Evolutionary conservation across 2,329 filamentous ascomycete species (phyloP).

Genomic region (Bretziella fagacearum): DNA sequence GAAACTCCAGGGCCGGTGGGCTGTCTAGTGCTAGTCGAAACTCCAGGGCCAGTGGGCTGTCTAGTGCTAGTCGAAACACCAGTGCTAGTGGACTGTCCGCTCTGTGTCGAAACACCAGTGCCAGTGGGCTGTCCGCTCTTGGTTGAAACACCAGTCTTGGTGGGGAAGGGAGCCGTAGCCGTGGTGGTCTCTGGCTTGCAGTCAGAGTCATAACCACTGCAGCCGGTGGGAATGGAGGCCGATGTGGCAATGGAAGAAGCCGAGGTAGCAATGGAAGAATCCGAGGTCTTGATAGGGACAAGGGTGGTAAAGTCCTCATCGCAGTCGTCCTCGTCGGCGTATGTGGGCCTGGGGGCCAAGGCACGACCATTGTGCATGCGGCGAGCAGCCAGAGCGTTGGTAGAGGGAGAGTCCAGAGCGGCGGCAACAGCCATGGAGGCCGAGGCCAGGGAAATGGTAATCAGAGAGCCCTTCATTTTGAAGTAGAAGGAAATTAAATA

Average conservation of each 20-base stretch:
- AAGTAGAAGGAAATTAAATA: background rate
- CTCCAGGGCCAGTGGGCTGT: background rate
- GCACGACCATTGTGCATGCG: background rate
- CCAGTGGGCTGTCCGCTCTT: background rate
- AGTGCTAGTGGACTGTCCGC: background rate
- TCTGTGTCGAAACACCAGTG: background rate
- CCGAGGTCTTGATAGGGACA: background rate
- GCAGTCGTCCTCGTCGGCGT: background rate
- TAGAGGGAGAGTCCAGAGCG: conserved; percentile 5
- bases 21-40: background rate
- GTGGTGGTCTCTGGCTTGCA: conserved; percentile 1
- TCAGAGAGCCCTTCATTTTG: conserved; percentile 14
- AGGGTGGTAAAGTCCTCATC: conserved; percentile 1
- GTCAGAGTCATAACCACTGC: no score
- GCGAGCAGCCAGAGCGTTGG: conserved; percentile 7
- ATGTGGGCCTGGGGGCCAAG: background rate
- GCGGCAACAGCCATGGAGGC: conserved; percentile 13
- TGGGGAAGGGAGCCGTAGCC: background rate
- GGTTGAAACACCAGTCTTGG: background rate
- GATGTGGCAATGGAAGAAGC: background rate
- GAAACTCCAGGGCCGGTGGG: background rate
- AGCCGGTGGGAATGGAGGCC: background rate
- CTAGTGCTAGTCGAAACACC: background rate
- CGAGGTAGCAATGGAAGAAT: background rate
- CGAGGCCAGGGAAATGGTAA: conserved; percentile 14